These are phyloP conservation scores for Populus davidiana DNA, from an alignment of 345 rosid genomes.

Conservation along the genomic window DNA sequence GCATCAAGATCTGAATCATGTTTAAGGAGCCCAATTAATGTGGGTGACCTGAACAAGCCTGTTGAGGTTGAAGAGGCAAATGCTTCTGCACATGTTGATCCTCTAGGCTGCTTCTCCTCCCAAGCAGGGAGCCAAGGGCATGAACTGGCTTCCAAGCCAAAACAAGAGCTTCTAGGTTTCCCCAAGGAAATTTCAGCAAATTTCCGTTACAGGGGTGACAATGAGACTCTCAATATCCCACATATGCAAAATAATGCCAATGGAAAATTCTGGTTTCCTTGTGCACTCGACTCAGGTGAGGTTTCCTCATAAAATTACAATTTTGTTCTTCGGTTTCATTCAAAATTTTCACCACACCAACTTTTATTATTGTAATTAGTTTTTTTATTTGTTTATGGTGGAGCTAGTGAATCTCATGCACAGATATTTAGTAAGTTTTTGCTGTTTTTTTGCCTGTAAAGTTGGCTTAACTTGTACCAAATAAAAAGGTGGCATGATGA, in stretches of 20 bases:
- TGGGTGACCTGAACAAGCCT: constrained; percentile 87
- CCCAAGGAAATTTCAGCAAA: constrained; percentile 37
- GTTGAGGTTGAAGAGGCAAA: constrained; percentile 46
- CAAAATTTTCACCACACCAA: not conserved
- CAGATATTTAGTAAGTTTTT: constrained; percentile 2
- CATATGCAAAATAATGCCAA: constrained; percentile 24
- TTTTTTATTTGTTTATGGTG: constrained; percentile 1
- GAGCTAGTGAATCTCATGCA: constrained; percentile 7
- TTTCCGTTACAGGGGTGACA: constrained; percentile 30
- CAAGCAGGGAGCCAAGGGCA: constrained; percentile 36
- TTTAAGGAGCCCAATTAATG: constrained; percentile 36
- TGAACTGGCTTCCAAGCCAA: constrained; percentile 29
- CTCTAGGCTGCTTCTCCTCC: constrained; percentile 23
- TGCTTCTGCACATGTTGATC: constrained; percentile 37
- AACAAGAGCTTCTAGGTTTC: constrained; percentile 38
- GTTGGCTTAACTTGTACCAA: not conserved
- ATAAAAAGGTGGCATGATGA: not conserved
- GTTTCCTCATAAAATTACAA: constrained; percentile 15
- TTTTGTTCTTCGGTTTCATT: constrained; percentile 8
- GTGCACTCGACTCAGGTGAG: constrained; percentile 55
- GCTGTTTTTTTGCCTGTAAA: not conserved
- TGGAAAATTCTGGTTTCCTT: constrained; percentile 43
- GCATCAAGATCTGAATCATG: constrained; percentile 39
- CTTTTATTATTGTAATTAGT: not conserved
- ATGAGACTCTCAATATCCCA: constrained; percentile 19